These are phyloP conservation scores for Zasmidium cellare DNA, from an alignment of 2,329 filamentous ascomycete species.

Conservation along the genomic window DNA sequence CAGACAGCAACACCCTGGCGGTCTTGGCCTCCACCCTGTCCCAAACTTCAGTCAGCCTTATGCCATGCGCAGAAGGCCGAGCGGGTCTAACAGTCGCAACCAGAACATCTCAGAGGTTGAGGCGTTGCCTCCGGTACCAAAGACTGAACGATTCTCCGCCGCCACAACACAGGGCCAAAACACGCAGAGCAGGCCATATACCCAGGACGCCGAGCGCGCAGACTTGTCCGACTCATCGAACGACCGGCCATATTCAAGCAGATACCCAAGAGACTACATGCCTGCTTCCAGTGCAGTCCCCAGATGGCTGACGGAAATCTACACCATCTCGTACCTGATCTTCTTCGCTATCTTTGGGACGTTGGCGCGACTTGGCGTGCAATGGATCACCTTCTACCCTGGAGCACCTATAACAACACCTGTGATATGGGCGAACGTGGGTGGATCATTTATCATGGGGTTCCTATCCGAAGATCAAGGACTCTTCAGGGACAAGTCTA, in stretches of 20 bases:
- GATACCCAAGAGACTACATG: conserved; percentile 17
- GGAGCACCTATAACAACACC: conserved; percentile 72
- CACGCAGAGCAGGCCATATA: conserved; percentile 3
- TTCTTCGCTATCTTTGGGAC: conserved; percentile 85
- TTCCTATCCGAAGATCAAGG: conserved; percentile 78
- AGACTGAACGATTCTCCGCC: conserved; percentile 16
- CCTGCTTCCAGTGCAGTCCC: conserved; percentile 21
- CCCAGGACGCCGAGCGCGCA: conserved; percentile 10
- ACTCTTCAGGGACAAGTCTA: conserved; percentile 70
- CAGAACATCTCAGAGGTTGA: conserved; percentile 10
- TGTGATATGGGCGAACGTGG: conserved; percentile 85
- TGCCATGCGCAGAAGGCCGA: conserved; percentile 13
- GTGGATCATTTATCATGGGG: conserved; percentile 78
- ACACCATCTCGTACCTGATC: conserved; percentile 78
- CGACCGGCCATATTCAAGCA: conserved; percentile 11
- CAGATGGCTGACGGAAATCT: conserved; percentile 40
- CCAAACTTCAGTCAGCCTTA: conserved; percentile 22
- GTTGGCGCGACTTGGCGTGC: conserved; percentile 76
- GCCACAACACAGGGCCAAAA: conserved; percentile 11
- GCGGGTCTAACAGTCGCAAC: conserved; percentile 10
- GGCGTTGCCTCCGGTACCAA: conserved; percentile 21
- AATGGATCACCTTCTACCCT: conserved; percentile 76
- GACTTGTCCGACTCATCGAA: background rate
- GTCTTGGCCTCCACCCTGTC: conserved; percentile 7
- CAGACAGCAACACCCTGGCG: conserved; percentile 2